phyloP scores from a whole-genome alignment of 306 rosid genomes.

The Leucaena leucocephala region DNA sequence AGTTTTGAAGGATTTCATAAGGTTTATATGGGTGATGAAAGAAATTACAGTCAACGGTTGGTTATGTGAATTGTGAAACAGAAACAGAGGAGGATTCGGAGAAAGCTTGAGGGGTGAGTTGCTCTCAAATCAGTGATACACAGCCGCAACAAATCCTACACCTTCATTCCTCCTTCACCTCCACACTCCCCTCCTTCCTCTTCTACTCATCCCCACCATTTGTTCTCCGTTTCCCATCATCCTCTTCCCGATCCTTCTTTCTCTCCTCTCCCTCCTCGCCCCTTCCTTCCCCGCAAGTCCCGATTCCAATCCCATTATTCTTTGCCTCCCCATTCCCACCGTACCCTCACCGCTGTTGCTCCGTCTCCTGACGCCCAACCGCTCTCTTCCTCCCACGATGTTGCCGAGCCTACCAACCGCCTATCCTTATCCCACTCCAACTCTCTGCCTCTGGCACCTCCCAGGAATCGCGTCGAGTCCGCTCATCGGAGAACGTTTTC shows the following conservation, averaged over 20 bases:
- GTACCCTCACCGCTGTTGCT: conserved; percentile 36
- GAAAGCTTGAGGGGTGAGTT: conserved; percentile 78
- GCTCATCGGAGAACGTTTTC: conserved; percentile 61
- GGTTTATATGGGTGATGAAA: not conserved
- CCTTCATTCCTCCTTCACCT: conserved; percentile 27
- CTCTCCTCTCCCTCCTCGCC: conserved; percentile 51
- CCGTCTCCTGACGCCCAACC: conserved; percentile 36
- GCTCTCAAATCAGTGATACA: conserved; percentile 60
- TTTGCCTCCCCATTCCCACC: conserved; percentile 35
- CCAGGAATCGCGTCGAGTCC: conserved; percentile 62
- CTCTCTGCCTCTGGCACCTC: conserved; percentile 63
- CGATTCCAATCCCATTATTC: conserved; percentile 63
- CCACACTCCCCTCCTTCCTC: not conserved
- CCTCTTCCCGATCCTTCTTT: conserved; percentile 37
- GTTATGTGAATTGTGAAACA: conserved; percentile 9
- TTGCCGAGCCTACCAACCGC: conserved; percentile 33
- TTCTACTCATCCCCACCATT: conserved; percentile 1
- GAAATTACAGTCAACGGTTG: not conserved
- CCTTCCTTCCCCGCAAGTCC: conserved; percentile 47
- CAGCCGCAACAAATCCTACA: conserved; percentile 64
- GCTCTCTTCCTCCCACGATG: conserved; percentile 49
- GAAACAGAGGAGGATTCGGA: conserved; percentile 41
- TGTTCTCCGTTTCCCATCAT: conserved; percentile 66
- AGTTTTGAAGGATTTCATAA: not conserved
- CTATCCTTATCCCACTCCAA: conserved; percentile 39